Percentiles rank a stretch among this genome's conserved stretches.
These are phyloP conservation scores for Lippia alba DNA, from an alignment of 305 asterid genomes.

Conservation along the genomic window DNA sequence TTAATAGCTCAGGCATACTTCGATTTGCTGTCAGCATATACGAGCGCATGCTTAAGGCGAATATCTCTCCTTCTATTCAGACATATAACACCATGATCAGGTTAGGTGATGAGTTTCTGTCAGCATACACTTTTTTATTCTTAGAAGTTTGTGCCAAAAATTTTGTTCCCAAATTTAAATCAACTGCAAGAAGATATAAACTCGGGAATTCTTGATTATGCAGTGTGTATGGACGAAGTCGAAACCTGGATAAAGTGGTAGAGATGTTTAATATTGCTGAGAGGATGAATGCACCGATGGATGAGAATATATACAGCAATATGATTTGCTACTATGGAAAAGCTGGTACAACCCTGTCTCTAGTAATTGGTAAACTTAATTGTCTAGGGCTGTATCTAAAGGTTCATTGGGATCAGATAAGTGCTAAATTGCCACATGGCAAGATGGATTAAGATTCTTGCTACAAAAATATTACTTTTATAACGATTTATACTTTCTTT, in stretches of 20 bases:
- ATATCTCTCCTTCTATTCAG: slow-evolving; percentile 70
- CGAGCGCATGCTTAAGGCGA: slow-evolving; percentile 70
- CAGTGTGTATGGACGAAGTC: slow-evolving; percentile 89
- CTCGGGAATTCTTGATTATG: slow-evolving; percentile 33
- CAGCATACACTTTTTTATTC: too few species aligned
- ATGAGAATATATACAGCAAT: slow-evolving; percentile 88
- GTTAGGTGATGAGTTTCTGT: slow-evolving; percentile 44
- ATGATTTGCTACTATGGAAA: slow-evolving; percentile 85
- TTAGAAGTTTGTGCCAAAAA: slow-evolving; percentile 5
- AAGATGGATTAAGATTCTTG: background rate
- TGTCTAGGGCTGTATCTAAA: slow-evolving; percentile 2
- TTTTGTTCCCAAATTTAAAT: slow-evolving; percentile 22
- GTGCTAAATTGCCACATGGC: background rate
- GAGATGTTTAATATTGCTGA: slow-evolving; percentile 72
- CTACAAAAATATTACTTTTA: background rate
- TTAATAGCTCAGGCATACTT: slow-evolving; percentile 70
- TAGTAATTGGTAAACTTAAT: slow-evolving; percentile 21
- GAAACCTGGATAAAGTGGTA: slow-evolving; percentile 75
- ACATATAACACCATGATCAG: slow-evolving; percentile 96
- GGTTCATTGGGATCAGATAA: background rate
- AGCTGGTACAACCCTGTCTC: slow-evolving; percentile 60
- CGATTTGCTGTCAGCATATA: slow-evolving; percentile 67
- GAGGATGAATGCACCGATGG: slow-evolving; percentile 64
- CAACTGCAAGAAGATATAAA: slow-evolving; percentile 27
- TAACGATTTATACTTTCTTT: background rate